Evolutionary conservation across 2,329 filamentous ascomycete genomes (phyloP), one percentile per base, ranked within the genome.

Genomic region (Coniochaeta sp.): DNA sequence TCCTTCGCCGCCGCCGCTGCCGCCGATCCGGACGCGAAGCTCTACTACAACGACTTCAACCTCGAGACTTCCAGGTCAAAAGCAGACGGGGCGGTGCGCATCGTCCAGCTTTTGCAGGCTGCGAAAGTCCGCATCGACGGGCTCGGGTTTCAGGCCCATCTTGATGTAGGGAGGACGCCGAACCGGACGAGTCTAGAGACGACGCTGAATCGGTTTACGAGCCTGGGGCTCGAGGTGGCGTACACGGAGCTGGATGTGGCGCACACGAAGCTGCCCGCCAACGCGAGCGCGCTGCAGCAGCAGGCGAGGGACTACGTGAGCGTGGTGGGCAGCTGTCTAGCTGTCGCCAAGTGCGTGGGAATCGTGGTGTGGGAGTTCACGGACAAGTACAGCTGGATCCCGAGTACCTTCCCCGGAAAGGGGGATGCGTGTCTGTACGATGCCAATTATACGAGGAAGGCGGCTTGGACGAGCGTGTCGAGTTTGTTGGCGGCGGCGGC

Each of bases 21-120:
- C 6, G 71, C 71, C 0, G 69, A 71, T 33, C 70, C 71, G 0
- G 56, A 60, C 4, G 70, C 73, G 3, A 76, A 73, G 56, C 65
- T 81, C 1, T 80, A 77, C 60, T 77, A 76, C 66, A 80, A 80
- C 62, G 77, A 64, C 63, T 80, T 78, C 66, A 75, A 72, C 58
- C 72, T 77, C 52, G 76, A 79, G 58, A 62, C 56, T 5, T 53
- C 61, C 7, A 56, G 61, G 16, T 53, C 59, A 28, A 72, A 73
- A 55, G 59, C 63, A 5, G 62, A 59, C 3, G 61, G 60, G 0
- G 67, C 63, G 0, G 54, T 66, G 3, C 51, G 59, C 4, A 65
- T 72, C 27, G 65, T 72, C 5, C 45, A 55, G 12, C 55, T 60
- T 0, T 49, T 70, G 3, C 57, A 65, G 49, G 52, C 59, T 10